Evolutionary conservation across 2,329 filamentous ascomycete species (phyloP).

Genomic region (Paramyrothecium sp.): DNA sequence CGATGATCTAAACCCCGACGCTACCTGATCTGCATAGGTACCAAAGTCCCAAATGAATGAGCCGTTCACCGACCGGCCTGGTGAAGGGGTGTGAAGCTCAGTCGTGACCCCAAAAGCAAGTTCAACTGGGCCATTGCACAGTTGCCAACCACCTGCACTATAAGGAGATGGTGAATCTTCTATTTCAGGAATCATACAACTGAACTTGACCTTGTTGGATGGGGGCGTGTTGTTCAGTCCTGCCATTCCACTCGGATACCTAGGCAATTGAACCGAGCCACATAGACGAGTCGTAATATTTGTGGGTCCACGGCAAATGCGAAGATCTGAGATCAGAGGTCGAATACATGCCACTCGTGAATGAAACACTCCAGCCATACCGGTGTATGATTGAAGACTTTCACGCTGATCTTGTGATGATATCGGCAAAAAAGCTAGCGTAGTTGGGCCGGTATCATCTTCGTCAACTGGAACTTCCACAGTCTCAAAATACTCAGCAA

Average conservation of each 20-base stretch:
- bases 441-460: background rate
- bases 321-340: background rate
- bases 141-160: background rate
- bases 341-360: background rate
- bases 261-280: background rate
- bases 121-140: background rate
- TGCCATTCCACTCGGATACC: background rate
- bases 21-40: background rate
- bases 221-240: background rate
- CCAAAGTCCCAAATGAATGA: background rate
- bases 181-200: background rate
- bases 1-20: background rate
- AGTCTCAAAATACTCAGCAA: background rate
- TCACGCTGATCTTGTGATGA: background rate
- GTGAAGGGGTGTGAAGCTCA: background rate
- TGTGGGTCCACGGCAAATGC: no score
- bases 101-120: background rate
- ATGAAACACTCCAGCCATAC: background rate
- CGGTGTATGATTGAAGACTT: background rate
- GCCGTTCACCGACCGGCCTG: background rate
- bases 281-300: background rate
- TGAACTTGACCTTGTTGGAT: background rate
- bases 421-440: background rate
- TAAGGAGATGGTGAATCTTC: background rate
- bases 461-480: background rate